These are phyloP conservation scores for Candida saitoana DNA, from an alignment of 805 yeast species.

Conservation along the genomic window DNA sequence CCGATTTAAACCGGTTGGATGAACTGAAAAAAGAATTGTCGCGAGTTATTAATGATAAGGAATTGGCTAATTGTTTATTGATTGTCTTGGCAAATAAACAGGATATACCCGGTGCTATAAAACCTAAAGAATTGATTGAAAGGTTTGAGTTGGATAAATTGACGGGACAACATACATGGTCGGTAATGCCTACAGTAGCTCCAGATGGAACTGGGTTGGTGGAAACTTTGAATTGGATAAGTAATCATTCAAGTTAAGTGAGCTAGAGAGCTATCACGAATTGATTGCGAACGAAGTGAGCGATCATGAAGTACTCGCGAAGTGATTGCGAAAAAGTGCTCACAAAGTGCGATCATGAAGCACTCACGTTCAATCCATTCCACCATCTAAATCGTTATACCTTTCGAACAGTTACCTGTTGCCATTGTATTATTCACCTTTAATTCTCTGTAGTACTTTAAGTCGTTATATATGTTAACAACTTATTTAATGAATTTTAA, in stretches of 20 bases:
- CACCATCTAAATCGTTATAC: too few relatives aligned
- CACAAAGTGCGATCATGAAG: too few relatives aligned
- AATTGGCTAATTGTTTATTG: slow-evolving; percentile 73
- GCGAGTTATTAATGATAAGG: slow-evolving; percentile 77
- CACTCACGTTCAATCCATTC: too few relatives aligned
- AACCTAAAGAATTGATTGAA: slow-evolving; percentile 77
- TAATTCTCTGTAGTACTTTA: too few relatives aligned
- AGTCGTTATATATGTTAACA: too few relatives aligned
- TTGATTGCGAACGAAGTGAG: too few relatives aligned
- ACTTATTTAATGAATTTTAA: too few relatives aligned
- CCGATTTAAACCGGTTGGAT: slow-evolving; percentile 65
- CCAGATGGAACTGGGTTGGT: slow-evolving; percentile 84
- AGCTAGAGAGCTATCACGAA: too few relatives aligned
- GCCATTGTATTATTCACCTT: too few relatives aligned
- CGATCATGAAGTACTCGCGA: too few relatives aligned
- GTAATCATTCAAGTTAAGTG: slow-evolving; percentile 48
- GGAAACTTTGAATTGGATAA: slow-evolving; percentile 85
- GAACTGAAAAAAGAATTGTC: slow-evolving; percentile 76
- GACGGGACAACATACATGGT: slow-evolving; percentile 71
- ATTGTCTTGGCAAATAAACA: slow-evolving; percentile 88
- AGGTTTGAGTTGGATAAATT: slow-evolving; percentile 58
- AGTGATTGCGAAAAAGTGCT: too few relatives aligned
- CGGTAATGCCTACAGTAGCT: slow-evolving; percentile 88
- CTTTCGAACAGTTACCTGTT: too few relatives aligned
- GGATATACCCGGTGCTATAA: slow-evolving; percentile 67